Evolutionary conservation across 306 rosid species (phyloP).

Genomic region (Astragalus membranaceus): DNA sequence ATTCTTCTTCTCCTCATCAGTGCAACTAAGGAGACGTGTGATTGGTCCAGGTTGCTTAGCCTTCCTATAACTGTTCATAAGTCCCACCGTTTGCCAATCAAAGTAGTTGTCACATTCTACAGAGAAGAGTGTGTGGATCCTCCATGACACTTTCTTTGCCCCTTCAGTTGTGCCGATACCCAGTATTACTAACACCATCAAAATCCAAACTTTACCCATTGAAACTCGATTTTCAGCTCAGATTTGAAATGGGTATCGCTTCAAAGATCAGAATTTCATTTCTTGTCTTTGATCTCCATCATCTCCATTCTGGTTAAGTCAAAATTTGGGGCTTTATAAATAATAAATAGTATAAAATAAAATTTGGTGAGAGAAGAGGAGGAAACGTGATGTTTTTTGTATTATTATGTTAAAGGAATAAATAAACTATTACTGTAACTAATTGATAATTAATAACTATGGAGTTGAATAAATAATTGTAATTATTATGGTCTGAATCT

Average conservation of each 20-base stretch:
- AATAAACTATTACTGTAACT: no score
- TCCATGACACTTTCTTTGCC: slow-evolving; percentile 48
- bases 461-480: not conserved
- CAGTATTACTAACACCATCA: slow-evolving; percentile 27
- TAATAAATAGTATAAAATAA: not conserved
- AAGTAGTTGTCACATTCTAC: slow-evolving; percentile 98
- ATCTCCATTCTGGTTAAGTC: slow-evolving; percentile 35
- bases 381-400: not conserved
- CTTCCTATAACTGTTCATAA: slow-evolving; percentile 75
- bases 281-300: slow-evolving; percentile 19
- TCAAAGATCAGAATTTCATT: slow-evolving; percentile 40
- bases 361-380: not conserved
- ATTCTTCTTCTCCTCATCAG: slow-evolving; percentile 83
- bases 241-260: slow-evolving; percentile 42
- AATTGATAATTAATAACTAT: not conserved
- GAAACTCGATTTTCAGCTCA: slow-evolving; percentile 29
- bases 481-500: slow-evolving; percentile 9
- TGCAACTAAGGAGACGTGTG: slow-evolving; percentile 89
- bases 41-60: slow-evolving; percentile 89
- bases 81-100: slow-evolving; percentile 98
- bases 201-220: slow-evolving; percentile 43
- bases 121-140: slow-evolving; percentile 89
- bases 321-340: slow-evolving; percentile 23
- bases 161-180: slow-evolving; percentile 22
- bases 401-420: not conserved